phyloP scores from a whole-genome alignment of 139 green algal species.

The Chlamydomonas asymmetrica region DNA sequence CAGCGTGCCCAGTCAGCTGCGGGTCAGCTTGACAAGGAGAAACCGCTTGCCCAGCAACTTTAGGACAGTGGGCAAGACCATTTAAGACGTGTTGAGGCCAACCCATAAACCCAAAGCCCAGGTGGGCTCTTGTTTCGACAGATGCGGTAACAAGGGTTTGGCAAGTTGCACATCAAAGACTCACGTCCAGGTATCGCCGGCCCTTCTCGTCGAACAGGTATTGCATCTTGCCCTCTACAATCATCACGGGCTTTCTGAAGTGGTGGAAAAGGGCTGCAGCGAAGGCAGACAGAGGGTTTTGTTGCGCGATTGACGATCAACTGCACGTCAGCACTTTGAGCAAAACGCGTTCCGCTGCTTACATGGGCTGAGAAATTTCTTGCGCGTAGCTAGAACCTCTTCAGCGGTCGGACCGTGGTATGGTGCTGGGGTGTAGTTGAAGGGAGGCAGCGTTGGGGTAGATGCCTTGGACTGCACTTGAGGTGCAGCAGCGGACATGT shows the following conservation, averaged over 20 bases:
- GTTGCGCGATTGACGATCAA: not conserved
- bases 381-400: conserved; percentile 80
- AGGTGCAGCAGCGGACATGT: no score
- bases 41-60: no score
- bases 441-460: conserved; percentile 25
- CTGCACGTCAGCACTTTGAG: not conserved
- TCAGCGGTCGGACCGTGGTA: conserved; percentile 83
- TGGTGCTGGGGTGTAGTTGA: conserved; percentile 62
- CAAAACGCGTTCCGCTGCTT: not conserved
- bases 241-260: conserved; percentile 93
- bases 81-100: no score
- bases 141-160: no score
- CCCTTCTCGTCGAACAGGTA: conserved; percentile 96
- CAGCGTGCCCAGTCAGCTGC: no score
- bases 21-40: no score
- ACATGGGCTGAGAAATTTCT: conserved; percentile 85
- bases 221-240: conserved; percentile 95
- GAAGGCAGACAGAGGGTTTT: not conserved
- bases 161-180: no score
- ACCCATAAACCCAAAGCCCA: not conserved
- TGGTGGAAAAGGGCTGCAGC: conserved; percentile 74
- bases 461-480: not conserved
- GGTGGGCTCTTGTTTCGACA: no score
- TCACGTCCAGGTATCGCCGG: conserved; percentile 88
- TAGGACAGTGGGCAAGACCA: no score